phyloP scores from a whole-genome alignment of 1,139 yeast species.

The Meyerozyma carpophila region DNA sequence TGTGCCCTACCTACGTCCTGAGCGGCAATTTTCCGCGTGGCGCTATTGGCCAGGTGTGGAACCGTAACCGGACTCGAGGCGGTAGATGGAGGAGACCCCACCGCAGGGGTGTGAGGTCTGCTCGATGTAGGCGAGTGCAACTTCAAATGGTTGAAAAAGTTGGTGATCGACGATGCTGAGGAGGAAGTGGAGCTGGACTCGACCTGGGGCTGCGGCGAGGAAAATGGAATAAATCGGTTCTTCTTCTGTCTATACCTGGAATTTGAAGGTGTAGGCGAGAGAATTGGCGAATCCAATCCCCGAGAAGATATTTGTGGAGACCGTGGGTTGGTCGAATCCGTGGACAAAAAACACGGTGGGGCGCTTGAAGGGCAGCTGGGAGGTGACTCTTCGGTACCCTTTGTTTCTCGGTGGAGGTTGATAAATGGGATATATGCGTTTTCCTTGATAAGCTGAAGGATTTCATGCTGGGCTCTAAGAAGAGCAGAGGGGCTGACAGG shows the following conservation, averaged over 20 bases:
- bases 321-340: not conserved
- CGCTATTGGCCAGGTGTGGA: not conserved
- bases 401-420: not conserved
- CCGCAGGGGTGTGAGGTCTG: not conserved
- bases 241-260: slow-evolving; percentile 4
- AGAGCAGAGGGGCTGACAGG: slow-evolving; percentile 36
- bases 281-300: slow-evolving; percentile 6
- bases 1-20: not conserved
- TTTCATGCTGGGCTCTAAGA: slow-evolving; percentile 39
- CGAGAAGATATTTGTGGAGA: not conserved
- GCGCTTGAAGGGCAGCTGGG: not conserved
- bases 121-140: slow-evolving; percentile 3
- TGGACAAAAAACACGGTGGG: not conserved
- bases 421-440: slow-evolving; percentile 26
- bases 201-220: slow-evolving; percentile 1
- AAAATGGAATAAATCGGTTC: slow-evolving; percentile 3
- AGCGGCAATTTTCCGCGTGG: not conserved
- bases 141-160: slow-evolving; percentile 25
- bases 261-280: slow-evolving; percentile 7
- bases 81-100: not conserved
- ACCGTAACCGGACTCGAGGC: not conserved
- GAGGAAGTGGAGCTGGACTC: slow-evolving; percentile 3
- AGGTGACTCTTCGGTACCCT: not conserved
- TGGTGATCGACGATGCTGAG: slow-evolving; percentile 22
- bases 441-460: slow-evolving; percentile 39